Evolutionary conservation across 768 basidiomycete genomes (phyloP).

Genomic region (Pleurotus ostreatus): DNA sequence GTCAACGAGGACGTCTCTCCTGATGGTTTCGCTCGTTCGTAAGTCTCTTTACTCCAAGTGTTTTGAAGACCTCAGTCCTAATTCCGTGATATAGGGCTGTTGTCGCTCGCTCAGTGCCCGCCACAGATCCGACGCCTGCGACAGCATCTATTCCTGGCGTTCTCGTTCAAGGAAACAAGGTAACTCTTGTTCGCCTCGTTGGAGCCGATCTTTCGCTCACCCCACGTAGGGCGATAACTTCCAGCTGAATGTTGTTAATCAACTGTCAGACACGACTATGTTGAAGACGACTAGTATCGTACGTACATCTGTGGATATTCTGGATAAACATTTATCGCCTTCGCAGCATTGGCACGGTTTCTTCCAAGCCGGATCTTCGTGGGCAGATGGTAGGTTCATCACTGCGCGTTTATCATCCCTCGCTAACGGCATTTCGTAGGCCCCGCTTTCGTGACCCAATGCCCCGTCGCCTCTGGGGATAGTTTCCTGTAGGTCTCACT

Average conservation of each 20-base stretch:
- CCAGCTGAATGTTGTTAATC: neutral
- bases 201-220: too few relatives aligned
- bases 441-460: slow-evolving; percentile 7
- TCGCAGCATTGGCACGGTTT: slow-evolving; percentile 31
- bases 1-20: neutral
- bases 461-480: slow-evolving; percentile 10
- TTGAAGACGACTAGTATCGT: slow-evolving; percentile 47
- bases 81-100: too few relatives aligned
- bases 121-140: too few relatives aligned
- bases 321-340: too few relatives aligned
- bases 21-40: neutral
- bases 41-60: neutral
- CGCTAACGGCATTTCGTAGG: neutral
- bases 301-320: slow-evolving; percentile 10
- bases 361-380: slow-evolving; percentile 26
- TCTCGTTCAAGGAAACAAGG: too few relatives aligned
- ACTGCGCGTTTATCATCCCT: too few relatives aligned
- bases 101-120: too few relatives aligned
- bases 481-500: neutral
- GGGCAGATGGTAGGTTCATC: slow-evolving; percentile 24
- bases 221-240: neutral
- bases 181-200: too few relatives aligned
- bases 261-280: slow-evolving; percentile 46
- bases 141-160: too few relatives aligned
- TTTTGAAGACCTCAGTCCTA: too few relatives aligned